Evolutionary conservation across 2,329 filamentous ascomycete species (phyloP).

Genomic region (Orbilia blumenaviensis): DNA sequence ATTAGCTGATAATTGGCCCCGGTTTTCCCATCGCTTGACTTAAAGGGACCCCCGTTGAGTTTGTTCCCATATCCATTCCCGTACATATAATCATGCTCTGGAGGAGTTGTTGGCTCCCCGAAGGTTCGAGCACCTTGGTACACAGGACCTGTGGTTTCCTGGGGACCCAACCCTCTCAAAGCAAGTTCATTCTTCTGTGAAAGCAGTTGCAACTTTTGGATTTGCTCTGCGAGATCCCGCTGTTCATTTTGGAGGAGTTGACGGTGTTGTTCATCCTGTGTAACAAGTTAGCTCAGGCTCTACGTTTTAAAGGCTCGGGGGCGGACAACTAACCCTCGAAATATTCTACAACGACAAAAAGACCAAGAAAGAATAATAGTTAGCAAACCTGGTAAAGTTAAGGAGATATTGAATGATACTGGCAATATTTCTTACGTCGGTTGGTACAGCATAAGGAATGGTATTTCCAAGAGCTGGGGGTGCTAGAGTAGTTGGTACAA

Average conservation of each 20-base stretch:
- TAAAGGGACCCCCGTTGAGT: constrained; percentile 77
- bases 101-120: constrained; percentile 94
- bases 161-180: constrained; percentile 61
- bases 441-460: constrained; percentile 6
- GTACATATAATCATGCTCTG: constrained; percentile 67
- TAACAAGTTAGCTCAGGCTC: background rate
- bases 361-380: background rate
- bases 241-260: constrained; percentile 68
- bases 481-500: background rate
- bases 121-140: constrained; percentile 65
- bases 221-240: constrained; percentile 87
- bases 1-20: constrained; percentile 83
- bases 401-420: background rate
- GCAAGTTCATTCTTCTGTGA: constrained; percentile 81
- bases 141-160: constrained; percentile 18
- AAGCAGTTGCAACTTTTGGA: constrained; percentile 87
- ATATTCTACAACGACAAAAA: background rate
- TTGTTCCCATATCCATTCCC: constrained; percentile 62
- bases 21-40: constrained; percentile 67
- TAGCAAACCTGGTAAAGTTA: background rate
- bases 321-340: constrained; percentile 3
- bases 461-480: constrained; percentile 5
- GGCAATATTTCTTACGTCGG: constrained; percentile 27
- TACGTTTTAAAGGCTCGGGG: background rate
- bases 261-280: constrained; percentile 48